phyloP scores from a whole-genome alignment of 345 rosid species.

The Murraya koenigii region DNA sequence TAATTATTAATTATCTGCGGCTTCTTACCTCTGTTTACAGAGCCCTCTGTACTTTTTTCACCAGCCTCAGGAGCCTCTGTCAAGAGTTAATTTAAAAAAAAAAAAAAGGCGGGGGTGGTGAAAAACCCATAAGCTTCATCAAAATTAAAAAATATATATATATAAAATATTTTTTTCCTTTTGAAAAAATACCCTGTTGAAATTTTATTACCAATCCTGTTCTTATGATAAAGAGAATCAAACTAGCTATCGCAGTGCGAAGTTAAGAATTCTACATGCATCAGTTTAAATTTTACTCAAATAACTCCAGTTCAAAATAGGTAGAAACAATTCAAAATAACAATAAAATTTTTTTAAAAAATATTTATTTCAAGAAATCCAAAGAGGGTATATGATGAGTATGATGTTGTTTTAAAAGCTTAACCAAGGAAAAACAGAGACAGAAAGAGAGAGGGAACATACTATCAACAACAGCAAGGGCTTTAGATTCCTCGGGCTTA shows the following conservation, averaged over 20 bases:
- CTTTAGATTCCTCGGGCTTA: constrained; percentile 33
- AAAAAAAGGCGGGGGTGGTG: neutral
- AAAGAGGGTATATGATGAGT: too few species aligned
- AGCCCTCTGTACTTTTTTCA: constrained; percentile 40
- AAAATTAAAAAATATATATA: neutral
- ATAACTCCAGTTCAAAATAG: neutral
- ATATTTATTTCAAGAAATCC: too few species aligned
- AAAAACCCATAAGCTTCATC: neutral
- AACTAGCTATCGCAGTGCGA: neutral
- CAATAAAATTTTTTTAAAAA: too few species aligned
- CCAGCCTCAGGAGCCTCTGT: constrained; percentile 46
- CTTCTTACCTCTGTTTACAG: constrained; percentile 52
- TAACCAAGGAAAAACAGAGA: neutral
- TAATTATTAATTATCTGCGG: neutral
- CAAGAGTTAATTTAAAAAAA: neutral
- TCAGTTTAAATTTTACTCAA: neutral
- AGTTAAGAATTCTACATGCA: neutral
- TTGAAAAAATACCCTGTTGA: neutral
- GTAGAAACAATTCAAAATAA: neutral
- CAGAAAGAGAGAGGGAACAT: neutral
- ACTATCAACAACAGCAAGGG: constrained; percentile 38
- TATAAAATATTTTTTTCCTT: neutral
- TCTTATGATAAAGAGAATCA: neutral
- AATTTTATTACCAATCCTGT: neutral
- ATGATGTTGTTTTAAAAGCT: too few species aligned